Conservation (phyloP, 306 rosid genomes). For the Glycine tomentella region DNA sequence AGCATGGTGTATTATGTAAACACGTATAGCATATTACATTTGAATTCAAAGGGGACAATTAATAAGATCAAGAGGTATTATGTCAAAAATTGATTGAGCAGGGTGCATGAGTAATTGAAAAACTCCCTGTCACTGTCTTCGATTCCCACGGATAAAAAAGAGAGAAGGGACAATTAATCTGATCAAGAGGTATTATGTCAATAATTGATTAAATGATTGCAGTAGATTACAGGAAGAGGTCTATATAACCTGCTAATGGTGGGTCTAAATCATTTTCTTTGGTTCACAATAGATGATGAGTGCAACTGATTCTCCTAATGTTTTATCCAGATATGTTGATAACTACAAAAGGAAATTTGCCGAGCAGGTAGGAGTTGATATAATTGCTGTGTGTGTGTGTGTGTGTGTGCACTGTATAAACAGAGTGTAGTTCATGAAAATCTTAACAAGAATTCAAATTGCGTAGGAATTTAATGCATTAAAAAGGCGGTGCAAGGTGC, state of each 20-base stretch:
- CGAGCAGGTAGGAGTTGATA: constrained; percentile 71
- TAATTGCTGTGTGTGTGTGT: no score
- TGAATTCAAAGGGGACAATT: constrained; percentile 22
- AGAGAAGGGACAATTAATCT: constrained; percentile 5
- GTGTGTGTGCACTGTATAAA: constrained; percentile 4
- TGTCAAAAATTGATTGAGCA: background rate
- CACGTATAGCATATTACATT: background rate
- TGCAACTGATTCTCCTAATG: constrained; percentile 57
- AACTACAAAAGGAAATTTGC: constrained; percentile 75
- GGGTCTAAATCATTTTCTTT: constrained; percentile 39
- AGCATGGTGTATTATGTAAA: background rate
- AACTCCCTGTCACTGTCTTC: no score
- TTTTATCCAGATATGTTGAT: constrained; percentile 72
- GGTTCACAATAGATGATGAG: constrained; percentile 44
- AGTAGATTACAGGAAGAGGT: no score
- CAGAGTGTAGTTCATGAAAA: constrained; percentile 23
- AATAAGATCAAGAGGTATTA: constrained; percentile 25
- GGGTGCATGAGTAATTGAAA: no score
- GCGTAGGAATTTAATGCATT: constrained; percentile 82
- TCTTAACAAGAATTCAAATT: constrained; percentile 41
- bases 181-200: constrained; percentile 20
- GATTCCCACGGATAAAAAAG: no score
- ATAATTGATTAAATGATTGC: background rate
- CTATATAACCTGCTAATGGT: constrained; percentile 23
- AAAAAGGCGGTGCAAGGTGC: constrained; percentile 65